phyloP scores from a whole-genome alignment of 2,329 filamentous ascomycete species.

The Botrytis byssoidea region DNA sequence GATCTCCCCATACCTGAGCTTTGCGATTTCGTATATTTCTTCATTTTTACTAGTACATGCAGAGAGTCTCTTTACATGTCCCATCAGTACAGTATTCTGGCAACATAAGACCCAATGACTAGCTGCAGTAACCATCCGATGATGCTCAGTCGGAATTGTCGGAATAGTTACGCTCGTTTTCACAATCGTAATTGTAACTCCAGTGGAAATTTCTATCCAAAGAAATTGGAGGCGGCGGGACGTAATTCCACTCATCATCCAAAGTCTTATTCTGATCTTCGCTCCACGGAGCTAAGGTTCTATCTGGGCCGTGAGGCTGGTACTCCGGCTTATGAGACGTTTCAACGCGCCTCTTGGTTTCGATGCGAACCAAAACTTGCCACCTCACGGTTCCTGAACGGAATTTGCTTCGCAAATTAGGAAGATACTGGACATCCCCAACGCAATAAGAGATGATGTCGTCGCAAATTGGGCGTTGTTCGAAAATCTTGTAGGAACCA shows the following conservation, averaged over 20 bases:
- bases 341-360: background rate
- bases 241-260: background rate
- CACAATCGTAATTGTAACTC: no score
- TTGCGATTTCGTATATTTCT: no score
- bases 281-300: background rate
- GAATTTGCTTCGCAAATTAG: background rate
- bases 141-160: background rate
- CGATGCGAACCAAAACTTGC: background rate
- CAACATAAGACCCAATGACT: no score
- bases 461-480: background rate
- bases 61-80: no score
- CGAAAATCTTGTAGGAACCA: background rate
- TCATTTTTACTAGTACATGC: no score
- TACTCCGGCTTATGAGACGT: background rate
- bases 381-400: background rate
- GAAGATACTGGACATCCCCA: background rate
- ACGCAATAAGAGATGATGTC: background rate
- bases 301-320: background rate
- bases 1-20: background rate
- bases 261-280: background rate
- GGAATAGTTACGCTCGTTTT: no score
- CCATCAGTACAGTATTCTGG: no score
- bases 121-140: no score
- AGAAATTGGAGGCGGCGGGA: background rate
- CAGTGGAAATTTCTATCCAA: background rate